Percentiles rank a stretch among this genome's conserved stretches.
phyloP scores from a whole-genome alignment of 257 asterid genomes.

The Ocimum tenuiflorum region DNA sequence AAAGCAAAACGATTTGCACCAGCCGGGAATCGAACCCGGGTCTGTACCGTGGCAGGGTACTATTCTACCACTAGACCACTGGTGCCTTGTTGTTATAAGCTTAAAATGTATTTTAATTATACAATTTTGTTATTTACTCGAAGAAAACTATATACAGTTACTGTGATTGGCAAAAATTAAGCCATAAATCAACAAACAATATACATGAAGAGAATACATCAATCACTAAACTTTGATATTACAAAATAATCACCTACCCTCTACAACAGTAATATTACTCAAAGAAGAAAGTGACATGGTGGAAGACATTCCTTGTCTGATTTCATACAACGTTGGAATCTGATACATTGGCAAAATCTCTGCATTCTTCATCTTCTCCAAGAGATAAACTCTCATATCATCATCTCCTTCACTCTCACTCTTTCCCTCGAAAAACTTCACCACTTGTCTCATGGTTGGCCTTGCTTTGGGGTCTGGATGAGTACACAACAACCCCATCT shows the following conservation, averaged over 20 bases:
- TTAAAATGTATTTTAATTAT: no score
- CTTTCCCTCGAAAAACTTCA: slow-evolving; percentile 46
- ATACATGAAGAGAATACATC: not conserved
- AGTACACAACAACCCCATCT: slow-evolving; percentile 49
- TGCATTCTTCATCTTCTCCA: slow-evolving; percentile 24
- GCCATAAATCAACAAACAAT: not conserved
- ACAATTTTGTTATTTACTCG: no score
- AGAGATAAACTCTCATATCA: slow-evolving; percentile 28
- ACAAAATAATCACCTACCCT: slow-evolving; percentile 35
- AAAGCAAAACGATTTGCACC: no score
- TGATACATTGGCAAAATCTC: slow-evolving; percentile 21
- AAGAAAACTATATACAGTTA: no score
- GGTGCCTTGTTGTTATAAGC: no score
- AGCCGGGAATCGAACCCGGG: slow-evolving; percentile 59
- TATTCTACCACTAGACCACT: slow-evolving; percentile 56
- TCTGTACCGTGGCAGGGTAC: slow-evolving; percentile 99
- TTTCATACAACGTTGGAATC: slow-evolving; percentile 37
- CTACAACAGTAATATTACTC: slow-evolving; percentile 27
- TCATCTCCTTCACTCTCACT: slow-evolving; percentile 33
- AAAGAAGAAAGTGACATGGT: slow-evolving; percentile 40
- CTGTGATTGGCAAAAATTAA: no score
- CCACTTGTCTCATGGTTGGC: slow-evolving; percentile 67
- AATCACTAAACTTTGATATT: not conserved
- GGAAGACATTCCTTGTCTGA: slow-evolving; percentile 35
- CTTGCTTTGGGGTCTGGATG: slow-evolving; percentile 38